Base-by-base conservation (phyloP, 192 early-diverging fungal genomes). In the Coemansia sp. region DNA sequence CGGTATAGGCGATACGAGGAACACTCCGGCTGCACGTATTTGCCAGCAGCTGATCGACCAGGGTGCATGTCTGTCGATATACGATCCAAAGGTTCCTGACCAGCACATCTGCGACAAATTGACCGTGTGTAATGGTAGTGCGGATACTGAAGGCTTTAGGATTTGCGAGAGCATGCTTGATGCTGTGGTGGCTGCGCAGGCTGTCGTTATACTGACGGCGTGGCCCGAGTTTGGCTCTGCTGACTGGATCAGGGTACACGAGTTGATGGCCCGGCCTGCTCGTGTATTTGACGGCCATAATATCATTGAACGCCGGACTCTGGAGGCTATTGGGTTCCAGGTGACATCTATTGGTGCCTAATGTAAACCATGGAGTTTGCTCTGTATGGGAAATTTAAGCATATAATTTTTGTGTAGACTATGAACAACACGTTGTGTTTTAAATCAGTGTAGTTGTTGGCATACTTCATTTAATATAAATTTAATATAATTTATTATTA, bases 1-100 rank as follows among this genome's bases (percentile, higher is more conserved):
- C 73, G 89, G 93, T 63, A 97, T 93, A 25, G 90, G 91, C 57
- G 95, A 97, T 78, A 90, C 95, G 27, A 84, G 95, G 53, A 92
- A 95, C 79, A 89, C 90, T 32, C 90, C 95, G 25, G 93, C 95
- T n/a, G 93, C 92, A 40, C 86, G 83, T 2, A 73, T 97, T 27
- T 86, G 88, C 69, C 85, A 89, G 63, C 81, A 88, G 53, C 86
- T 95, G 45, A 78, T 97, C 48, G 78, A 88, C 63, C 88, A 90
- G 56, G 87, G 84, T 22, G 92, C 93, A 11, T 65, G 74, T 25
- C 63, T 97, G 56, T 70, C 79, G 22, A 82, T 97, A 50, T 97
- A 93, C 71, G 95, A 97, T 63, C 95, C 95, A 40, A 94, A 95
- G 83, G 95, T 95, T 8, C 71, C 77, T 32, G 71, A 64, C 23